Percentiles rank a stretch among this genome's conserved stretches.
phyloP scores from a whole-genome alignment of 106 monocot species.

The Dendrobium nobile region DNA sequence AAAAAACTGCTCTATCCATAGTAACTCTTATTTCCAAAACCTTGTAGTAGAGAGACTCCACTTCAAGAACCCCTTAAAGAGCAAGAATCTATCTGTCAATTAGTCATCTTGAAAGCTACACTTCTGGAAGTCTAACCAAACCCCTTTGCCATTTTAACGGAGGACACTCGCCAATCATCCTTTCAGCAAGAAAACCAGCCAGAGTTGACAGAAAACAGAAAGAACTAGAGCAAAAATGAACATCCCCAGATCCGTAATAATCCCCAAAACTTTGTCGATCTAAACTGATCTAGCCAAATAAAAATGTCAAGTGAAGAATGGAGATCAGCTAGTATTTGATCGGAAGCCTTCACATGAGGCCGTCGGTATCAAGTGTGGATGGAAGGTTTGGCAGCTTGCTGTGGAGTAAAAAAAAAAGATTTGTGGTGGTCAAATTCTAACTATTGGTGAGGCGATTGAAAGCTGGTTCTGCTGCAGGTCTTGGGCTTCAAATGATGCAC shows the following conservation, averaged over 20 bases:
- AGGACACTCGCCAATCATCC: conserved; percentile 9
- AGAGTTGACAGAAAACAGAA: conserved; percentile 53
- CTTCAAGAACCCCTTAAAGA: conserved; percentile 16
- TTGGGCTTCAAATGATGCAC: too few species aligned
- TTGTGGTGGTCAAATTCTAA: too few species aligned
- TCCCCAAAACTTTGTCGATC: conserved; percentile 2
- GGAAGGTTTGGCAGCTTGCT: too few species aligned
- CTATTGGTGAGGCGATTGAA: too few species aligned
- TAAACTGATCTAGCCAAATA: conserved; percentile 9
- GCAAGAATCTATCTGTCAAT: conserved; percentile 31
- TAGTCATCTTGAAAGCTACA: conserved; percentile 13
- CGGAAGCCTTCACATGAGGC: too few species aligned
- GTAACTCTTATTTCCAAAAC: background rate
- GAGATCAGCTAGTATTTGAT: too few species aligned
- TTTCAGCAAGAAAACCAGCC: conserved; percentile 11
- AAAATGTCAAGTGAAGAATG: background rate
- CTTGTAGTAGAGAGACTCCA: background rate
- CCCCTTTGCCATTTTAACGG: background rate
- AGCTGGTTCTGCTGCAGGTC: too few species aligned
- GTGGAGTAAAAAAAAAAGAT: too few species aligned
- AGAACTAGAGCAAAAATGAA: conserved; percentile 24
- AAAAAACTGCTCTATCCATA: conserved; percentile 15
- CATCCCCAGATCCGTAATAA: conserved; percentile 20
- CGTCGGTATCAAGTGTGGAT: too few species aligned
- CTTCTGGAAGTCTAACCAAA: conserved; percentile 1